Conservation (phyloP, 176 grass and related monocot species). For the Zoysia pacifica region DNA sequence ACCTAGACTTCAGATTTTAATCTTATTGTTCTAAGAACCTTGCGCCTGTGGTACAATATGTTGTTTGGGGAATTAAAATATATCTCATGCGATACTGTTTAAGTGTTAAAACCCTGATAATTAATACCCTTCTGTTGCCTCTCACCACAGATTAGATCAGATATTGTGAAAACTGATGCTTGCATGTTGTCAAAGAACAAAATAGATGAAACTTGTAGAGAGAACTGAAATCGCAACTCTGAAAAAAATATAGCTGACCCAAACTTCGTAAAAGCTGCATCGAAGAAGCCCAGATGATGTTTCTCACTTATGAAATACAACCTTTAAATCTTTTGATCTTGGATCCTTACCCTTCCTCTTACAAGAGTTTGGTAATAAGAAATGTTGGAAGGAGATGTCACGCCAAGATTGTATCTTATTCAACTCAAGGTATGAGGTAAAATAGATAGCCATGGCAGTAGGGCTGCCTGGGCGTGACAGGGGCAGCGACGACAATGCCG, state of each 20-base stretch:
- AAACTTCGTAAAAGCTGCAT: background rate
- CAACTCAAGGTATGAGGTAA: too few relatives aligned
- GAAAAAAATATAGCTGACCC: background rate
- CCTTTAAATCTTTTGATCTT: background rate
- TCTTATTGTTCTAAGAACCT: background rate
- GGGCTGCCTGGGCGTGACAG: too few relatives aligned
- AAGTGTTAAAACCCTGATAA: background rate
- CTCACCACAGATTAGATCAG: background rate
- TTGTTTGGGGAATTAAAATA: background rate
- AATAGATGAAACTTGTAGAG: background rate
- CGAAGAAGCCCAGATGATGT: background rate
- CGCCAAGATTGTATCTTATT: too few relatives aligned
- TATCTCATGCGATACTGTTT: background rate
- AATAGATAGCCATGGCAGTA: too few relatives aligned
- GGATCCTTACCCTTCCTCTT: background rate
- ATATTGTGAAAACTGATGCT: background rate
- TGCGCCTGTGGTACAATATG: background rate
- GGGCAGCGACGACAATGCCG: too few relatives aligned
- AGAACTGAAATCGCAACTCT: background rate
- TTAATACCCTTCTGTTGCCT: background rate
- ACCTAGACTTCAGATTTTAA: background rate
- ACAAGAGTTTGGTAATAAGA: background rate
- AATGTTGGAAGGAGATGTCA: too few relatives aligned
- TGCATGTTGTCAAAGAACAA: constrained; percentile 17
- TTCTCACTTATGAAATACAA: background rate